Percentiles rank a stretch among this genome's conserved stretches.
Evolutionary conservation across 1,284 basidiomycete species (phyloP).

Genomic region (Schizophyllum commune): DNA sequence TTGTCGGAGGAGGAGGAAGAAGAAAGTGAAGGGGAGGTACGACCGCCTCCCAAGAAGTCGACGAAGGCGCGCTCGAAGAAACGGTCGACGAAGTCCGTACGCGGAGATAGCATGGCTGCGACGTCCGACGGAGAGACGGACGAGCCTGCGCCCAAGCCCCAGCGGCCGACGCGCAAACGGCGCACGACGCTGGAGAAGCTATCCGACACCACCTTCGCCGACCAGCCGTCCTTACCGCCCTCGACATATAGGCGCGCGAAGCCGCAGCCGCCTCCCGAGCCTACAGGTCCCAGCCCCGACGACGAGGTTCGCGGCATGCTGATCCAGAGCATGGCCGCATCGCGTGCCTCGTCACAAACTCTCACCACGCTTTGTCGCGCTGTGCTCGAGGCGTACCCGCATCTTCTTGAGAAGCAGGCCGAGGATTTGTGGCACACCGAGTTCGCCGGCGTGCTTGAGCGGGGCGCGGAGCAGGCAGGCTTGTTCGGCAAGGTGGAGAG

Average conservation of each 20-base stretch:
- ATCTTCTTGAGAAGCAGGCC: background rate
- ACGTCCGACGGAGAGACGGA: background rate
- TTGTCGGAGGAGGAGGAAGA: background rate
- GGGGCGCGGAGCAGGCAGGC: slow-evolving; percentile 13
- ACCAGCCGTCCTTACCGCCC: background rate
- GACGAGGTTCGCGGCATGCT: slow-evolving; percentile 52
- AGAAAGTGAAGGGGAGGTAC: background rate
- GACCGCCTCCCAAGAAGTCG: background rate
- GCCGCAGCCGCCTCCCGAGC: slow-evolving; percentile 15
- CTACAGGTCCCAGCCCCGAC: slow-evolving; percentile 14
- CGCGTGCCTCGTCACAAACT: slow-evolving; percentile 61
- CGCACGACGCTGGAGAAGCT: background rate
- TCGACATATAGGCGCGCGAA: background rate
- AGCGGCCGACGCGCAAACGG: background rate
- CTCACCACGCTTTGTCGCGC: slow-evolving; percentile 38
- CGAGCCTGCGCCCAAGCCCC: background rate
- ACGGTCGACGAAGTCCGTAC: background rate
- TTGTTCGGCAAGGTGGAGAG: slow-evolving; percentile 45
- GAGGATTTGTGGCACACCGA: background rate
- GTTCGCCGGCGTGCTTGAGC: background rate
- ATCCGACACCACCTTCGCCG: background rate
- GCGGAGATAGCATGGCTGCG: background rate
- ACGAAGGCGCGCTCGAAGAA: background rate
- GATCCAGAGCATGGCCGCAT: slow-evolving; percentile 64
- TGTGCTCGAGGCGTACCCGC: background rate